Conservation (phyloP, 1,139 yeast species). For the Zygosaccharomyces sapae region DNA sequence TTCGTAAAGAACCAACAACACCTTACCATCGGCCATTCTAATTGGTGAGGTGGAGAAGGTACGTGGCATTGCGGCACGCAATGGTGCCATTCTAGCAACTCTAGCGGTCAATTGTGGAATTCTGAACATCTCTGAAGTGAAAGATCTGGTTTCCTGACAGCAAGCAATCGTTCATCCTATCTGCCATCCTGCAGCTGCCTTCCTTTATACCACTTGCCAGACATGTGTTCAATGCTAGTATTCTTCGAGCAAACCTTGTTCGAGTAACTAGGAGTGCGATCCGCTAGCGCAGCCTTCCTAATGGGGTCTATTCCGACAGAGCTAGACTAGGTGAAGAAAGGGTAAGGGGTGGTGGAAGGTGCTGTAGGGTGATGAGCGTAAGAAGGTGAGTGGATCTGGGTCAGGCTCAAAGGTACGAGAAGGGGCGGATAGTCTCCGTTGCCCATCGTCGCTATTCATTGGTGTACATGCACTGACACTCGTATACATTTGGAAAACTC, state of each 20-base stretch:
- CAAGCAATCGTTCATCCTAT: not conserved
- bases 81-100: not conserved
- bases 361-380: no score
- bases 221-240: not conserved
- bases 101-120: not conserved
- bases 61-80: slow-evolving; percentile 1
- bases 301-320: not conserved
- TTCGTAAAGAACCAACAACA: slow-evolving; percentile 53
- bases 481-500: not conserved
- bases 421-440: no score
- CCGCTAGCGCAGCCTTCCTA: not conserved
- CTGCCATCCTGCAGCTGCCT: no score
- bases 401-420: no score
- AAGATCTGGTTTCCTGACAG: no score
- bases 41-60: slow-evolving; percentile 1
- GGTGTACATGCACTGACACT: no score
- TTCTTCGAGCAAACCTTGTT: not conserved
- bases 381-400: no score
- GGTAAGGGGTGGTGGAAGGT: not conserved
- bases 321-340: not conserved
- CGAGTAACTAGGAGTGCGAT: not conserved
- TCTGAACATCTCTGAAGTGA: not conserved
- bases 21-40: slow-evolving; percentile 32
- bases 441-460: no score
- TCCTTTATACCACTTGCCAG: not conserved